Evolutionary conservation across 2,329 filamentous ascomycete genomes (phyloP).

Genomic region (Calonectria fujianensis): DNA sequence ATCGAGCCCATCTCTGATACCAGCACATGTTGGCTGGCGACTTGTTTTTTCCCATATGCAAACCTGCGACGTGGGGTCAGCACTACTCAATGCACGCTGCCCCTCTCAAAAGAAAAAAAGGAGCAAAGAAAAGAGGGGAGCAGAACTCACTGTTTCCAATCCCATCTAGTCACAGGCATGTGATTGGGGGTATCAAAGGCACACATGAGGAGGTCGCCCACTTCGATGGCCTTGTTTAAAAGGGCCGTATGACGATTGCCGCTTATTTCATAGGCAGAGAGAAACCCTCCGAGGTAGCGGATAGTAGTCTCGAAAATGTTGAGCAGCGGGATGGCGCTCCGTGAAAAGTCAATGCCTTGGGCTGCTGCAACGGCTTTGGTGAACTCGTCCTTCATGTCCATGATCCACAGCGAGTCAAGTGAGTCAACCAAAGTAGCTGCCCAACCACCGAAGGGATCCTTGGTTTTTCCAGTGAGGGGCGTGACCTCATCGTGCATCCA

Average conservation of each 20-base stretch:
- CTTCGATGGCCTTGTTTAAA: conserved; percentile 76
- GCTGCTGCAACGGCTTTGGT: conserved; percentile 75
- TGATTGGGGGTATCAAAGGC: conserved; percentile 80
- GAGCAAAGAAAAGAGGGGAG: background rate
- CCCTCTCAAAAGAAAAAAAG: background rate
- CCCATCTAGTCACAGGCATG: conserved; percentile 68
- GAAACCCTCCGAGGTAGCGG: conserved; percentile 79
- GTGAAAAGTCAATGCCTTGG: conserved; percentile 75
- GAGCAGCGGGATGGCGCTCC: conserved; percentile 66
- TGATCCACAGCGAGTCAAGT: conserved; percentile 81
- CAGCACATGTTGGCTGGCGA: conserved; percentile 49
- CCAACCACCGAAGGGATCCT: conserved; percentile 78
- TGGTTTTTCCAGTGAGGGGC: conserved; percentile 70
- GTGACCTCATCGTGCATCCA: conserved; percentile 79
- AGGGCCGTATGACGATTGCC: conserved; percentile 67
- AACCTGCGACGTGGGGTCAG: conserved; percentile 46
- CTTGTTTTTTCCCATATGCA: conserved; percentile 51
- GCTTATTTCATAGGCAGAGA: conserved; percentile 80
- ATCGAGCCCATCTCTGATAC: conserved; percentile 69
- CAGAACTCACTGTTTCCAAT: conserved; percentile 54
- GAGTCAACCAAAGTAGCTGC: conserved; percentile 78
- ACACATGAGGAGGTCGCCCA: conserved; percentile 77
- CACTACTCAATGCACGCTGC: conserved; percentile 1
- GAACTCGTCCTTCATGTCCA: conserved; percentile 79
- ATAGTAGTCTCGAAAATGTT: conserved; percentile 82